These are phyloP conservation scores for Botrytis fragariae DNA, from an alignment of 2,329 filamentous ascomycete species.

Conservation along the genomic window DNA sequence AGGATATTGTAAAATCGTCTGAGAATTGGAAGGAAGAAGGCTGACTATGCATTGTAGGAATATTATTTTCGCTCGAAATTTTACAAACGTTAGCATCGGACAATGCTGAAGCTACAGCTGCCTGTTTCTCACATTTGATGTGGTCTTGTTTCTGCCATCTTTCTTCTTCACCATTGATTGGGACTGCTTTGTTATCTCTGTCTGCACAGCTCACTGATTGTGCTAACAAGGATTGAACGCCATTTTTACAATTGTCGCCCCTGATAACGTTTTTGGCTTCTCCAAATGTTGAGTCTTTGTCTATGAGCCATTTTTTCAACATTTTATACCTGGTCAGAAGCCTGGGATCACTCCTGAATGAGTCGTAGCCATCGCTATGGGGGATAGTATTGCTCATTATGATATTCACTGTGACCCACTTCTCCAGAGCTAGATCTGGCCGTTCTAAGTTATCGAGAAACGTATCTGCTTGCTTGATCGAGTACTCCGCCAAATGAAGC, in stretches of 20 bases:
- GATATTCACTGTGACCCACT: background rate
- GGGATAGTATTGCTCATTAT: background rate
- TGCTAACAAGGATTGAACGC: background rate
- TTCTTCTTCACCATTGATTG: background rate
- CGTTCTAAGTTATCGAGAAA: slow-evolving; percentile 8
- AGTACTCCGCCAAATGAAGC: slow-evolving; percentile 3
- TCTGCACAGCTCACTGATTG: background rate
- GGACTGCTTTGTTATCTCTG: background rate
- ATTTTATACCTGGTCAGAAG: background rate
- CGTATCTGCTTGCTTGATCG: background rate
- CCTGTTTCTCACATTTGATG: background rate
- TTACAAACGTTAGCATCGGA: background rate
- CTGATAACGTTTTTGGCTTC: background rate
- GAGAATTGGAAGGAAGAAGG: background rate
- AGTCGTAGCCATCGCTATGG: background rate
- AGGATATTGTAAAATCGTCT: background rate
- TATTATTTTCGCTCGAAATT: background rate
- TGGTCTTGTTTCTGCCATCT: background rate
- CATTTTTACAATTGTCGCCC: background rate
- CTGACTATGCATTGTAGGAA: background rate
- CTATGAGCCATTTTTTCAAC: background rate
- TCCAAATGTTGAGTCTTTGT: background rate
- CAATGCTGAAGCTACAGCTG: background rate
- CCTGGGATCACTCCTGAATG: background rate
- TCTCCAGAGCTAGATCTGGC: slow-evolving; percentile 12